Conservation (phyloP, 2,329 filamentous ascomycete genomes). For the Colletotrichum tabaci region DNA sequence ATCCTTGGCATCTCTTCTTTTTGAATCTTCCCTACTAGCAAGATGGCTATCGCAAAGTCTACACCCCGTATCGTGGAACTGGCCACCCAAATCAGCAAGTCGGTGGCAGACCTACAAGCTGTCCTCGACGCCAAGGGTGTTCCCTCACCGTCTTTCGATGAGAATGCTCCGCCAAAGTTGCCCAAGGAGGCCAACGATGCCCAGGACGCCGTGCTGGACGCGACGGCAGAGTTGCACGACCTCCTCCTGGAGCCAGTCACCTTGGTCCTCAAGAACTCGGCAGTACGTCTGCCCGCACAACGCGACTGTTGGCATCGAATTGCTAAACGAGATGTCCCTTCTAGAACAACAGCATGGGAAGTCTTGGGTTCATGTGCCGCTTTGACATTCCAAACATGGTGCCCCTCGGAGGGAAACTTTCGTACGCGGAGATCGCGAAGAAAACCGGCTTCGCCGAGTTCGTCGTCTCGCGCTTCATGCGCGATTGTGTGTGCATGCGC, state of each 20-base stretch:
- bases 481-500: conserved; percentile 1
- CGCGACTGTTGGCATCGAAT: not conserved
- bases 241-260: conserved; percentile 3
- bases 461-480: not conserved
- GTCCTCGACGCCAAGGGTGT: not conserved
- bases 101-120: conserved; percentile 4
- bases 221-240: conserved; percentile 2
- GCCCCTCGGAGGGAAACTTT: not conserved
- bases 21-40: not conserved
- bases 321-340: not conserved
- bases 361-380: conserved; percentile 1
- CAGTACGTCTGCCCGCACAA: not conserved
- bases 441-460: conserved; percentile 1
- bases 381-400: conserved; percentile 3
- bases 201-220: conserved; percentile 9
- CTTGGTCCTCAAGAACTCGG: not conserved
- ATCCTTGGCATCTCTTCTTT: not conserved
- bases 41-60: not conserved
- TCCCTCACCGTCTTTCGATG: conserved; percentile 3
- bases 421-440: not conserved
- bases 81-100: conserved; percentile 5
- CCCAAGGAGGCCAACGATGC: conserved; percentile 1
- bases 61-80: conserved; percentile 10
- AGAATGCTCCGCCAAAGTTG: not conserved
- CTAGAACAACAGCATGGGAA: not conserved